Base-by-base conservation (phyloP, 345 rosid genomes). In the Eutrema japonicum region DNA sequence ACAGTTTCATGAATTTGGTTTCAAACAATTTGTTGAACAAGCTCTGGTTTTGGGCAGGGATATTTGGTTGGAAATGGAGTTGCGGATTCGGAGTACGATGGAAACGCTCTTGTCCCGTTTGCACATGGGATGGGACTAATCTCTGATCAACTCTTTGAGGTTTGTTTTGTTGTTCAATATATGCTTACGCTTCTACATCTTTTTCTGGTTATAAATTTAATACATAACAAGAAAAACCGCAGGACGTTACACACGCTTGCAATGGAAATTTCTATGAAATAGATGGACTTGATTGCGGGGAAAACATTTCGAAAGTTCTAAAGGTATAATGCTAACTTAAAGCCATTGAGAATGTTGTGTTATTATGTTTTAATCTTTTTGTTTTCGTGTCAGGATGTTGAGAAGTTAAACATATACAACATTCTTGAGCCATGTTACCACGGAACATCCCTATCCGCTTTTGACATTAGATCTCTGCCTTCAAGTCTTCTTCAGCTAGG, bases 91-190 rank as follows among this genome's bases (percentile, higher is more conserved):
- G 65, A 56, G 14, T 83, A 81, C 70, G 98, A 91, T 47, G 98
- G 97, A 48, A 93, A 93, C 6, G 97, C 98, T 66, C 86, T 91
- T 62, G 85, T 93, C 70, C 96, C 96, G 8, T 93, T 93, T 76
- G 97, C 82, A 16, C 96, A 93, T 68, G 98, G 98, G 71, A 94
- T 94, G 98, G 95, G 91, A 64, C 82, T 94, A 65, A 89, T 94
- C 72, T 87, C 97, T 47, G 86, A 94, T 65, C 86, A 88, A 13
- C 79, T 94, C 54, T 94, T 73, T 75, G 78, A 85, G 93, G 98
- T 91, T 67, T n/a, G 78, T 77, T 40, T 14, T 29, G 50, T 14
- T 50, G 0, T 65, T 62, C 32, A 36, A 10, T 33, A 3, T 18
- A 30, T 49, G 7, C 36, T 68, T 53, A 46, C 52, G 22, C 35